These are phyloP conservation scores for Leccinum sublutescens DNA, from an alignment of 768 basidiomycete species.

Conservation along the genomic window DNA sequence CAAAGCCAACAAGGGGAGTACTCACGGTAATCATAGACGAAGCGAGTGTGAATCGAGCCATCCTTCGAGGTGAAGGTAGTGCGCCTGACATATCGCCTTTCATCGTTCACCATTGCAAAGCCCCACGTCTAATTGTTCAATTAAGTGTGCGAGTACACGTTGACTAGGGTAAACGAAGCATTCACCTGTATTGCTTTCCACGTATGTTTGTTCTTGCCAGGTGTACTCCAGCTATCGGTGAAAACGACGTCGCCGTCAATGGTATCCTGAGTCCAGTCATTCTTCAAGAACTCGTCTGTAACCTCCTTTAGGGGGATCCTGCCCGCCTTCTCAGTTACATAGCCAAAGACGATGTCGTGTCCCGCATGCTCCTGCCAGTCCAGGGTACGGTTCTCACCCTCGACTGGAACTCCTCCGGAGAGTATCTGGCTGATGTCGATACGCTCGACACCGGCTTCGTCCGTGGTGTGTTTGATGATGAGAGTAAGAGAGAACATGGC, in stretches of 20 bases:
- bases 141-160: background rate
- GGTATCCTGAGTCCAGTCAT: slow-evolving; percentile 44
- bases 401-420: slow-evolving; percentile 59
- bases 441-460: slow-evolving; percentile 56
- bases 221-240: slow-evolving; percentile 53
- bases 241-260: slow-evolving; percentile 35
- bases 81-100: slow-evolving; percentile 59
- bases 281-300: slow-evolving; percentile 40
- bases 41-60: slow-evolving; percentile 44
- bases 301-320: slow-evolving; percentile 49
- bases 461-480: slow-evolving; percentile 60
- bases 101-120: slow-evolving; percentile 55
- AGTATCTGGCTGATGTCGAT: slow-evolving; percentile 67
- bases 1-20: slow-evolving; percentile 1
- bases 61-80: slow-evolving; percentile 63
- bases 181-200: slow-evolving; percentile 68
- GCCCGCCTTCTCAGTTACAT: slow-evolving; percentile 52
- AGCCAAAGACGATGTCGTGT: slow-evolving; percentile 63
- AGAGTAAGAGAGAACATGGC: slow-evolving; percentile 56
- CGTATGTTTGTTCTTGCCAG: slow-evolving; percentile 51
- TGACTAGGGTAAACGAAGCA: slow-evolving; percentile 5
- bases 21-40: slow-evolving; percentile 72
- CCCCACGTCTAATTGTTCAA: slow-evolving; percentile 51
- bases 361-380: slow-evolving; percentile 52
- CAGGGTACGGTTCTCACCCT: slow-evolving; percentile 55